Evolutionary conservation across 2,329 filamentous ascomycete genomes (phyloP).

Genomic region (Arthrobotrys entomopaga): DNA sequence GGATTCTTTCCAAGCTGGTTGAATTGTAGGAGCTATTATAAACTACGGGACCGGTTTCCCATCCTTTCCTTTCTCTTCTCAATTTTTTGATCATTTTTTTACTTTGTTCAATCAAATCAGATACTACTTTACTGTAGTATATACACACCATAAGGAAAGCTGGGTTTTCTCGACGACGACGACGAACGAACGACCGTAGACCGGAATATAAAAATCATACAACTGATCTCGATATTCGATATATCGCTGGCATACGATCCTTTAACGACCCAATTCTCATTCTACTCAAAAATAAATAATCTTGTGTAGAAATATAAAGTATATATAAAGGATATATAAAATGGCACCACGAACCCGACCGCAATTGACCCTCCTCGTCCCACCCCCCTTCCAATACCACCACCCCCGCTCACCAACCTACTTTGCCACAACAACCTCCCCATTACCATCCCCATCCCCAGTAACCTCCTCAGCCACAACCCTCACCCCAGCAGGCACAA

Average conservation of each 20-base stretch:
- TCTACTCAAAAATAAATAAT: background rate
- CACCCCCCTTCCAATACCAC: slow-evolving; percentile 40
- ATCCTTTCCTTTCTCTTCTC: slow-evolving; percentile 1
- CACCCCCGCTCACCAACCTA: slow-evolving; percentile 28
- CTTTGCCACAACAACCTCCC: slow-evolving; percentile 17
- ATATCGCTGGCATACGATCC: slow-evolving; percentile 29
- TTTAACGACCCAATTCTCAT: slow-evolving; percentile 6
- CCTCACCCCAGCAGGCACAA: slow-evolving; percentile 21
- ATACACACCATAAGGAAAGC: slow-evolving; percentile 11
- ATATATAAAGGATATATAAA: slow-evolving; percentile 18
- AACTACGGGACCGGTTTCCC: slow-evolving; percentile 32
- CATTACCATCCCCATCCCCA: slow-evolving; percentile 13
- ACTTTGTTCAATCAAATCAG: background rate
- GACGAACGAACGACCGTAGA: background rate
- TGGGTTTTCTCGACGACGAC: background rate
- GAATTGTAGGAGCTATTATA: slow-evolving; percentile 4
- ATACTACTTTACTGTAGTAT: slow-evolving; percentile 2
- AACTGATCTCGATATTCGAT: slow-evolving; percentile 15
- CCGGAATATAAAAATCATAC: slow-evolving; percentile 6
- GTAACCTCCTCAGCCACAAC: slow-evolving; percentile 22
- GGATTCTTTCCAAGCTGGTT: background rate
- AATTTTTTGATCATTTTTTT: slow-evolving; percentile 3
- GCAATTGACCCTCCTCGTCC: slow-evolving; percentile 37
- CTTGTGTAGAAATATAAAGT: slow-evolving; percentile 14
- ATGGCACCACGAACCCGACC: slow-evolving; percentile 30